phyloP scores from a whole-genome alignment of 305 asterid species.

The Galium porrigens region DNA sequence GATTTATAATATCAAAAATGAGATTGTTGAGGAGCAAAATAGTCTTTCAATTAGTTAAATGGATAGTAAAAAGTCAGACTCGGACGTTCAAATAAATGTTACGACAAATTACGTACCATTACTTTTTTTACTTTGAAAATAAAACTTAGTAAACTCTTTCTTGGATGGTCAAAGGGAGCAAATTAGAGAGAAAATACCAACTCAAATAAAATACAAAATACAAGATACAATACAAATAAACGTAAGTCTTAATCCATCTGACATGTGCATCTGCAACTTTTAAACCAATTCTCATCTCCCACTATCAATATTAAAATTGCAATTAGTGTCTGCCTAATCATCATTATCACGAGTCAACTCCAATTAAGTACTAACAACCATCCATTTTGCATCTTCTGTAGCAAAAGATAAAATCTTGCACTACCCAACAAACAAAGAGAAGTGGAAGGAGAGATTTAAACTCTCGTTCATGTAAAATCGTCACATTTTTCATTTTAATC shows the following conservation, averaged over 20 bases:
- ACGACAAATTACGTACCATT: no score
- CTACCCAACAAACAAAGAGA: not conserved
- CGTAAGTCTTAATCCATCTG: not conserved
- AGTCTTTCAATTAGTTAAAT: not conserved
- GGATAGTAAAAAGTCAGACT: no score
- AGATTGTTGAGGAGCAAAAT: not conserved
- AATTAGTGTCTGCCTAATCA: slow-evolving; percentile 33
- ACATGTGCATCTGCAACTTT: not conserved
- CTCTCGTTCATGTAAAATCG: not conserved
- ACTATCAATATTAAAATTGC: not conserved
- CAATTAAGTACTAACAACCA: not conserved
- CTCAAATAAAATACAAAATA: not conserved
- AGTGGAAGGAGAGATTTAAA: not conserved
- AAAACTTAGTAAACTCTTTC: not conserved
- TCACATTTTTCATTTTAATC: not conserved
- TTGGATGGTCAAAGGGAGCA: slow-evolving; percentile 1
- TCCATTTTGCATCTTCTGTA: not conserved
- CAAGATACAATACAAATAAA: not conserved
- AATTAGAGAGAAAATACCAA: not conserved
- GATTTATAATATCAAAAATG: no score
- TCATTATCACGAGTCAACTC: slow-evolving; percentile 10
- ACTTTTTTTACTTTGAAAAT: no score
- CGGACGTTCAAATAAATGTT: no score
- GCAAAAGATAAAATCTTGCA: not conserved
- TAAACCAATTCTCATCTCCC: not conserved